A percentile compares a stretch with the other conserved stretches of the same genome.
phyloP scores from a whole-genome alignment of 1,284 basidiomycete genomes.

The Sanghuangporus weigelae region DNA sequence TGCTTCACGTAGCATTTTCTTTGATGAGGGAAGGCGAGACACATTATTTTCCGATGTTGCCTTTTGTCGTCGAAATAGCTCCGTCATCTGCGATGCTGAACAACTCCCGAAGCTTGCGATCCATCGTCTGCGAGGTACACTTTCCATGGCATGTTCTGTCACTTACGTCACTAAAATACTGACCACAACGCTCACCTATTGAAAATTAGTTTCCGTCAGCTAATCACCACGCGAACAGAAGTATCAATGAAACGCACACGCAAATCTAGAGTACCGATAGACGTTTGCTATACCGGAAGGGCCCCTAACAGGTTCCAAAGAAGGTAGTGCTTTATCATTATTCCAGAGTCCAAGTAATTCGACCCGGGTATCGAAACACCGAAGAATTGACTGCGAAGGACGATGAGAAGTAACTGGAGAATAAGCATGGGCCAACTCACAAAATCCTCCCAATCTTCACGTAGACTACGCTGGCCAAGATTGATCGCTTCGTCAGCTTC shows the following conservation, averaged over 20 bases:
- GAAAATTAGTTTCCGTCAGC: background rate
- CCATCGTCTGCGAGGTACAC: background rate
- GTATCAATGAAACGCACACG: background rate
- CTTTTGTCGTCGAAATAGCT: background rate
- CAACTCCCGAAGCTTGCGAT: background rate
- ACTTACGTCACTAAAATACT: background rate
- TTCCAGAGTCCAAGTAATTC: background rate
- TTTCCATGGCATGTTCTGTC: background rate
- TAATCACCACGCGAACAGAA: background rate
- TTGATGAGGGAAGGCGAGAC: background rate
- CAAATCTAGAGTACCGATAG: background rate
- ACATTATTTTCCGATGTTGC: background rate
- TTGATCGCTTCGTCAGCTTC: background rate
- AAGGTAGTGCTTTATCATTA: background rate
- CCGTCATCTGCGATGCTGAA: background rate
- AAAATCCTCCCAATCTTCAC: background rate
- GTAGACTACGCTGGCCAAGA: background rate
- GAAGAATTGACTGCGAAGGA: background rate
- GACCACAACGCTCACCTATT: background rate
- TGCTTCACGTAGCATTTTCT: background rate
- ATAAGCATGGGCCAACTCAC: background rate
- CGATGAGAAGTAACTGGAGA: background rate
- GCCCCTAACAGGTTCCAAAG: background rate
- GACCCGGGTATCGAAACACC: background rate
- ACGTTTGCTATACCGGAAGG: background rate